Evolutionary conservation across 345 rosid species (phyloP).

Genomic region (Euphorbia tirucalli): DNA sequence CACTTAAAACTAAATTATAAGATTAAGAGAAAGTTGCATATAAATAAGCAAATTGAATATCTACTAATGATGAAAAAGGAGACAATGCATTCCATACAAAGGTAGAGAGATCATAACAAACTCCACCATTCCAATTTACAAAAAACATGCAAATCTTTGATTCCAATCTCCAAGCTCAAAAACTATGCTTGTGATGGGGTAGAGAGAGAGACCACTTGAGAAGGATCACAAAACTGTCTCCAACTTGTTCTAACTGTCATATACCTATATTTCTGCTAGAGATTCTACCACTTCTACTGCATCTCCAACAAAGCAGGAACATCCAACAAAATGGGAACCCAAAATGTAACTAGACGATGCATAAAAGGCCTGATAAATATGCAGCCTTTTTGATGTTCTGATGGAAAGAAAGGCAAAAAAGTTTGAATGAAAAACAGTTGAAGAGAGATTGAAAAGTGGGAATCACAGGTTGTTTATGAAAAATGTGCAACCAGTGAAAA

Average conservation of each 20-base stretch:
- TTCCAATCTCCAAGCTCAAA: slow-evolving; percentile 42
- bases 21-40: too few relatives aligned
- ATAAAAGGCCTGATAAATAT: slow-evolving; percentile 49
- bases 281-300: too few relatives aligned
- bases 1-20: too few relatives aligned
- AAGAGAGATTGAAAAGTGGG: background rate
- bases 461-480: slow-evolving; percentile 38
- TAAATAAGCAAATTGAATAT: too few relatives aligned
- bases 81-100: too few relatives aligned
- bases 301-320: slow-evolving; percentile 18
- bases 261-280: too few relatives aligned
- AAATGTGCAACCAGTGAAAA: slow-evolving; percentile 40
- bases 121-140: slow-evolving; percentile 20
- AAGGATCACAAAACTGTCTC: slow-evolving; percentile 72
- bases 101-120: slow-evolving; percentile 15
- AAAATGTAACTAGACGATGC: background rate
- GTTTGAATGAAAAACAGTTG: slow-evolving; percentile 7
- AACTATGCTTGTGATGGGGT: slow-evolving; percentile 39
- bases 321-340: slow-evolving; percentile 6
- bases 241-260: slow-evolving; percentile 18
- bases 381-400: slow-evolving; percentile 29
- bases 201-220: slow-evolving; percentile 24
- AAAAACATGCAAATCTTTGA: slow-evolving; percentile 8
- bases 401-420: background rate
- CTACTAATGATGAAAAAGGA: too few relatives aligned